phyloP scores from a whole-genome alignment of 2,329 filamentous ascomycete species.

The Sporothrix luriei region DNA sequence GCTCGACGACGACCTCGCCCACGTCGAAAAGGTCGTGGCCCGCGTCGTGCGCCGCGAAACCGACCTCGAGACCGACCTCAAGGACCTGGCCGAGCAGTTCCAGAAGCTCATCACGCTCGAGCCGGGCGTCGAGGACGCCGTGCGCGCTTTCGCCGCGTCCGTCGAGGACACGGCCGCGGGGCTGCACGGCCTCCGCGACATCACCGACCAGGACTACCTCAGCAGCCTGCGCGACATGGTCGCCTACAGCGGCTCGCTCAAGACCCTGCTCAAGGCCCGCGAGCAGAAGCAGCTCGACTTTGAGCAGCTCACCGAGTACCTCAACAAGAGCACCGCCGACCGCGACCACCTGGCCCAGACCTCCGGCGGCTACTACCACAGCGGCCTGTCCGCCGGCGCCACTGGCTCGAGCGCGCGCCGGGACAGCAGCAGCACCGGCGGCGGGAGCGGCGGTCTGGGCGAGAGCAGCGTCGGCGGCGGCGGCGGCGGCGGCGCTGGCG shows the following conservation, averaged over 20 bases:
- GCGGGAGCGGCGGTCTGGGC: slow-evolving; percentile 33
- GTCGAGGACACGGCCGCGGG: slow-evolving; percentile 81
- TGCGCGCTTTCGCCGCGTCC: slow-evolving; percentile 83
- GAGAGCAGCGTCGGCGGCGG: slow-evolving; percentile 36
- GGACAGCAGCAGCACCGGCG: not conserved
- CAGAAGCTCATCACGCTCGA: slow-evolving; percentile 89
- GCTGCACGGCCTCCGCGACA: slow-evolving; percentile 78
- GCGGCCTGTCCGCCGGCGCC: slow-evolving; percentile 36
- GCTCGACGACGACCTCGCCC: slow-evolving; percentile 86
- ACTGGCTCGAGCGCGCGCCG: not conserved
- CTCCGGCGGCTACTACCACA: slow-evolving; percentile 55
- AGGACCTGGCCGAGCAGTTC: slow-evolving; percentile 90
- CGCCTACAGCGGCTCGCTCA: slow-evolving; percentile 84
- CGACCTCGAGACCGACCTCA: slow-evolving; percentile 85
- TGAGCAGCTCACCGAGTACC: slow-evolving; percentile 92
- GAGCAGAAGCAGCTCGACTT: slow-evolving; percentile 99
- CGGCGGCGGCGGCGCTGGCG: not conserved
- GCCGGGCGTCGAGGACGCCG: slow-evolving; percentile 76
- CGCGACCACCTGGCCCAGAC: slow-evolving; percentile 68
- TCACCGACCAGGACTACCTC: slow-evolving; percentile 94
- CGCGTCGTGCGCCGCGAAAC: slow-evolving; percentile 83
- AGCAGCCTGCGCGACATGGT: slow-evolving; percentile 93
- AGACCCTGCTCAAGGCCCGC: slow-evolving; percentile 83
- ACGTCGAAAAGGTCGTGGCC: slow-evolving; percentile 94
- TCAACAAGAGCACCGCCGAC: slow-evolving; percentile 85